Base-by-base conservation (phyloP, 2,329 filamentous ascomycete genomes). In the Pseudopithomyces maydicus region DNA sequence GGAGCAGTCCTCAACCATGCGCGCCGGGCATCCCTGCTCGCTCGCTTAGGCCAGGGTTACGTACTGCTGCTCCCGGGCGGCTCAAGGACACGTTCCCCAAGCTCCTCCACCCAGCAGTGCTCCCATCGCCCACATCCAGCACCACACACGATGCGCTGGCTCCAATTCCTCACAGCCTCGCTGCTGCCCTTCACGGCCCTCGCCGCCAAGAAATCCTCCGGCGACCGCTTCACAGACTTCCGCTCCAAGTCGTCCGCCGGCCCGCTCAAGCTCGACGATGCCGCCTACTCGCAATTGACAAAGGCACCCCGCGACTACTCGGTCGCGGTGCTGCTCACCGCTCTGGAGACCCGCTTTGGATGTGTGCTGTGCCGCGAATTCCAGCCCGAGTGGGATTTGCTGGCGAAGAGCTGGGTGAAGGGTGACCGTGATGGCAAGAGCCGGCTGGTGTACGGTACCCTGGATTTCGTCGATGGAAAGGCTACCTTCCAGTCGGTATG, bases 281-380 rank as follows among this genome's bases (percentile, higher is more conserved):
- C 79, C 22, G 81, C 83, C 46, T 99, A 95, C 82, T 83, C 85
- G 65, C 85, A 90, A 64, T 80, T 98, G 65, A 96, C 91, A 2
- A 79, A 85, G 15, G 79, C 85, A 1, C 92, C 93, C 12, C 87
- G 95, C 65, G 90, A 99, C 78, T 96, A 97, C 76, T 88, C 88
- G 38, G 84, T 90, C 26, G 89, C 88, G 2, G 85, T 99, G 2
- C 85, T 99, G 14, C 81, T 99, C 63, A 99, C 95, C 1, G 95
- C 95, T 36, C 79, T 93, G 69, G 93, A 97, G 64, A 72, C 87
- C 32, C 86, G 91, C 56, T 97, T 91, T 73, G 91, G 90, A 58
- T 99, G 95, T 75, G 82, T 88, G 64, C 82, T 98, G 47, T 99
- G 95, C 77, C 85, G 87, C 51, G 91, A 96, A 52, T 97, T 99